phyloP scores from a whole-genome alignment of 140 eudicot species.

The Ambrosia hybrid region DNA sequence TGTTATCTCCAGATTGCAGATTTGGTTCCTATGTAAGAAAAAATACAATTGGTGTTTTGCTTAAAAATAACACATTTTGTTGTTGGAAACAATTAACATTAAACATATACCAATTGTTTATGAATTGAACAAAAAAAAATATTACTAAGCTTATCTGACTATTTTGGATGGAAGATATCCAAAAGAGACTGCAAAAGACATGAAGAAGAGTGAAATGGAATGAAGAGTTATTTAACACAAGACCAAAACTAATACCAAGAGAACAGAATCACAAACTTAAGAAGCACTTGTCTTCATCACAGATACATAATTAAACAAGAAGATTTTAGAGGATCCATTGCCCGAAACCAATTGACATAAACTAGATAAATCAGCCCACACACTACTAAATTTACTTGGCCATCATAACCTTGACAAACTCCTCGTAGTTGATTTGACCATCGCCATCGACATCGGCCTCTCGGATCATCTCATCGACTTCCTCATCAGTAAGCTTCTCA shows the following conservation, averaged over 20 bases:
- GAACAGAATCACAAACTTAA: constrained; percentile 26
- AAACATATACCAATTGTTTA: too few relatives aligned
- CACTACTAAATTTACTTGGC: constrained; percentile 33
- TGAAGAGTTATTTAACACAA: constrained; percentile 21
- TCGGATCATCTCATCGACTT: constrained; percentile 53
- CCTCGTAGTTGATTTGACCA: constrained; percentile 54
- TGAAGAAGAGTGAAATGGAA: neutral
- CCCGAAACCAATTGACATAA: constrained; percentile 26
- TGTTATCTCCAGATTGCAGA: too few relatives aligned
- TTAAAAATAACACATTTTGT: too few relatives aligned
- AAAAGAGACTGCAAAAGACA: neutral
- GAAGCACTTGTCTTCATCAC: constrained; percentile 23
- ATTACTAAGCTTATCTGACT: too few relatives aligned
- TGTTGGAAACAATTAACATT: too few relatives aligned
- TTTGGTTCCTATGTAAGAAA: too few relatives aligned
- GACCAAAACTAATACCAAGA: constrained; percentile 20
- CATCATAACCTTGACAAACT: constrained; percentile 50
- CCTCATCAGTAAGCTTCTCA: constrained; percentile 49
- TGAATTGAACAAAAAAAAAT: too few relatives aligned
- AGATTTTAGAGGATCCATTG: constrained; percentile 31
- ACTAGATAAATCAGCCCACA: constrained; percentile 18
- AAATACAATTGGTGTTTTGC: too few relatives aligned
- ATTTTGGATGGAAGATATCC: neutral
- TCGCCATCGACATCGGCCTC: constrained; percentile 54
- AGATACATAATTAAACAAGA: constrained; percentile 43